Evolutionary conservation across 306 rosid genomes (phyloP), one percentile per base, ranked within the genome.

Genomic region (Trifolium subterraneum): DNA sequence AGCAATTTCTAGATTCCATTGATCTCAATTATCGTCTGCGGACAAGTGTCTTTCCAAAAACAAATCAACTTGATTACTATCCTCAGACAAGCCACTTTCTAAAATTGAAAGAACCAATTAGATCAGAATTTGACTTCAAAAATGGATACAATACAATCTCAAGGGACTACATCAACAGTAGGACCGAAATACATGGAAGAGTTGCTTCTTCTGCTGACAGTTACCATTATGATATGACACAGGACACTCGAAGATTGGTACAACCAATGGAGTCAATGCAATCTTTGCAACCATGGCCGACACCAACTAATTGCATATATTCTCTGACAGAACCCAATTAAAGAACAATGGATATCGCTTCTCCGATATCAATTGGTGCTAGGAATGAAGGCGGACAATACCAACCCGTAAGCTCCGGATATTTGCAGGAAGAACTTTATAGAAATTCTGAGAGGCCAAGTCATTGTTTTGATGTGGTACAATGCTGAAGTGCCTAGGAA

Each of bases 181-280:
- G n/a, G 6, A 27, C 8, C n/a, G 72, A 70, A 65, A 64, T 41
- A 15, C 58, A 72, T 6, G n/a, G 67, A 58, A 41, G 78, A 72
- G 47, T 27, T 47, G n/a, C 25, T 67, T 39, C 31, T 62, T 39
- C 19, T 81, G 54, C 23, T 36, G 29, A 65, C 10, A 10, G 14
- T 33, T 22, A 50, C 51, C 25, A 31, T 31, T 18, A 9, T 18
- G 73, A 35, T 74, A 42, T 14, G 44, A 54, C 25, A 27, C 38
- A 2, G 4, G 11, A 47, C 66, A 18, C 47, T 52, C 15, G 13
- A 44, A 70, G 78, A 70, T 51, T 58, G 52, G 25, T 64, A 23
- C 74, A 65, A 7, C 73, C 68, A 63, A 42, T 20, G 78, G 7
- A 54, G 15, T 18, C 68, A 58, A 27, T 74, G 67, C 80, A 69